A percentile compares a stretch with the other conserved stretches of the same genome.
Evolutionary conservation across 352 stramenopile species (phyloP).

Genomic region (Globisporangium emineosum): DNA sequence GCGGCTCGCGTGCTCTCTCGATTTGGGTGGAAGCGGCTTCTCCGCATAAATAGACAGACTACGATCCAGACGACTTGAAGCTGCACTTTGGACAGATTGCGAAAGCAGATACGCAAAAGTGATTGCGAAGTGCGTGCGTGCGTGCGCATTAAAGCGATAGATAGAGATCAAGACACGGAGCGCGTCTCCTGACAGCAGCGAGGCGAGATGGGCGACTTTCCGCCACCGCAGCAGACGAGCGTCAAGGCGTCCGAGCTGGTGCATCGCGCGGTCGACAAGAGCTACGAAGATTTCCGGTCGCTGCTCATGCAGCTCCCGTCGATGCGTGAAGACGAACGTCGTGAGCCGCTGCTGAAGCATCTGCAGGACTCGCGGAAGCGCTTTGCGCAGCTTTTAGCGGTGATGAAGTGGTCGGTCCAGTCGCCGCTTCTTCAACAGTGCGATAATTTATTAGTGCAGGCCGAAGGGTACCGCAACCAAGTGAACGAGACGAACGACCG

Average conservation of each 20-base stretch:
- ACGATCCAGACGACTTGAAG: neutral
- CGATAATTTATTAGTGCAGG: conserved; percentile 53
- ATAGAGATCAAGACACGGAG: neutral
- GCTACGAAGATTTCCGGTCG: conserved; percentile 78
- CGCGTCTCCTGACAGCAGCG: neutral
- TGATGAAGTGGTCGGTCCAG: conserved; percentile 87
- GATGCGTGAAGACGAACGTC: conserved; percentile 72
- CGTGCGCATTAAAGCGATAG: neutral
- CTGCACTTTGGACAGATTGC: neutral
- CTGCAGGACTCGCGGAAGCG: conserved; percentile 58
- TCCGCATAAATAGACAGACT: neutral
- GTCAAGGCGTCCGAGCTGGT: conserved; percentile 77
- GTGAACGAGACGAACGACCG: conserved; percentile 82
- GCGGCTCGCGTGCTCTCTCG: neutral
- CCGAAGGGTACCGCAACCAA: conserved; percentile 66
- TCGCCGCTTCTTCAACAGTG: conserved; percentile 75
- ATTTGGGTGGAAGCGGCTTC: neutral
- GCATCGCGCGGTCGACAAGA: conserved; percentile 76
- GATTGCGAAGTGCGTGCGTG: neutral
- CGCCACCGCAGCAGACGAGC: conserved; percentile 46
- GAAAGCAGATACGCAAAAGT: neutral
- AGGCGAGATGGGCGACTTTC: conserved; percentile 64
- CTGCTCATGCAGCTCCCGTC: conserved; percentile 66
- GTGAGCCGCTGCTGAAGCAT: conserved; percentile 63
- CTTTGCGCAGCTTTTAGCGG: conserved; percentile 72